Base-by-base conservation (phyloP, 345 rosid species). In the Acer negundo region DNA sequence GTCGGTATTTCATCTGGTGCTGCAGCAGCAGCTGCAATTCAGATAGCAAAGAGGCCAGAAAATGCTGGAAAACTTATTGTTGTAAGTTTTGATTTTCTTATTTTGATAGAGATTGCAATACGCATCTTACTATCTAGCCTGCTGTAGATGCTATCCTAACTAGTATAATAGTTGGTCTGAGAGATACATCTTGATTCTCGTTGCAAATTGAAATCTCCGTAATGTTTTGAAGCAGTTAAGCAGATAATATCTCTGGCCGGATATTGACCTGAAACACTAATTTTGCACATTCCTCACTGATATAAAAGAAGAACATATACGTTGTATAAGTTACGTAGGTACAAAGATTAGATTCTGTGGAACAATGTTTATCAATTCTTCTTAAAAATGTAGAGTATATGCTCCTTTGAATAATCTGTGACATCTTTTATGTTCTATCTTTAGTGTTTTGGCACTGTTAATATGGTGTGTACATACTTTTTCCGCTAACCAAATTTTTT, bases 1-100 rank as follows among this genome's bases (percentile, higher is more conserved):
- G 96, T 90, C 0, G 96, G 96, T n/a, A 90, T 91, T 77, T 91
- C 93, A 65, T 91, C 92, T 0, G 93, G 93, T 23, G 91, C 89
- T 12, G 95, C 89, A 0, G 81, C 93, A 0, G 89, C 87, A 0
- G 89, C 93, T 19, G 90, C 93, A 78, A 80, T 90, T 26, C 75
- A 64, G 80, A 56, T 88, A 80, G 96, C 92, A 0, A 84, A 81
- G 80, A 83, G 85, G 87, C 90, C 87, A n/a, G 93, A 90, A 81
- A 86, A 87, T 86, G 88, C 89, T 22, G 88, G 92, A 46, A 91
- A 91, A 38, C 91, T 91, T 71, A 85, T 91, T 70, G 92, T 88
- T 40, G 93, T 91, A 78, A 88, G 91, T 82, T 66, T 66, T 12
- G 8, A n/a, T 23, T 24, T 31, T 70, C 44, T 62, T 26, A 22